Evolutionary conservation across 192 early-diverging fungal species (phyloP), one percentile per base, ranked within the genome.

Genomic region (Oehlia diaphana): DNA sequence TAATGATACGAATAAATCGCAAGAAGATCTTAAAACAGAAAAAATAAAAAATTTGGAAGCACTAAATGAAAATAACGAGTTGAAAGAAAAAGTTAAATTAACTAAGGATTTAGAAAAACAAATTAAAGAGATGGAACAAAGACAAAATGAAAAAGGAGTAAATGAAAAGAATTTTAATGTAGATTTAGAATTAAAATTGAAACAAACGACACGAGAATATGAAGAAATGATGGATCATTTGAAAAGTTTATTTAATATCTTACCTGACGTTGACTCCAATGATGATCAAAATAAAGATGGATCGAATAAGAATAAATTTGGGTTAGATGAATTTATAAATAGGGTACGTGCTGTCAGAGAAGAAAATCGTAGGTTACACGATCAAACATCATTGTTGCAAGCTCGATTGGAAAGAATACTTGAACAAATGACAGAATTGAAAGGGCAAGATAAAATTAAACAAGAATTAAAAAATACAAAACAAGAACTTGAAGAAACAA

Each of bases 401-500:
- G 28, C 47, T 14, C 42, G 44, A 12, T 10, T 19, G 33, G 72
- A 75, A 19, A 16, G n/a, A 16, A 50, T 81, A 37, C 76, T 71
- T 5, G n/a, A 49, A 8, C 62, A 69, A n/a, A 37, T 70, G 23
- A 28, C 26, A 3, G 58, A 71, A 28, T 39, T 58, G 19, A 68
- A 77, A 12, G 63, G 68, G n/a, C 47, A 75, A 63, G 65, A 53
- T 10, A 64, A 73, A 9, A 19, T 73, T 35, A 79, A 63, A 13
- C 10, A 63, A 39, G 16, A 23, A n/a, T 53, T 80, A 4, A 16
- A 79, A 64, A 23, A 26, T 39, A 82, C 76, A 9, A 37, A 61
- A 37, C 58, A 74, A 31, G 82, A 85, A 47, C 61, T 80, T 3
- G 82, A 81, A 9, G 83, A 87, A 65, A 82, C 84, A 76, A 77